A percentile compares a stretch with the other conserved stretches of the same genome.
Conservation (phyloP, 768 basidiomycete species). For the Favolaschia claudopus region DNA sequence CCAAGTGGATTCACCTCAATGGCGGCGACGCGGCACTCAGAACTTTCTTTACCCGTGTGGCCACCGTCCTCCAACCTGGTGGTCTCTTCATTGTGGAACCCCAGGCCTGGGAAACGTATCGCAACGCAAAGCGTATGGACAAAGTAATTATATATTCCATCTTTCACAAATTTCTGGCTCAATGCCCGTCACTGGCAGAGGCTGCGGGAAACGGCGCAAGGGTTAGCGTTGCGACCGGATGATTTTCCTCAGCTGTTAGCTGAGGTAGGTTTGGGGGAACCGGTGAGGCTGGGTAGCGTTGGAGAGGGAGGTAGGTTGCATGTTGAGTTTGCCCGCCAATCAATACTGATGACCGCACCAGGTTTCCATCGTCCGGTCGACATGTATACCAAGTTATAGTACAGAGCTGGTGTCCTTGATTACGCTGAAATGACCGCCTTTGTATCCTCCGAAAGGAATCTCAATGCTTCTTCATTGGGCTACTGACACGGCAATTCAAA, state of each 20-base stretch:
- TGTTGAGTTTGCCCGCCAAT: not conserved
- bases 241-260: conserved; percentile 64
- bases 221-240: conserved; percentile 65
- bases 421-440: no score
- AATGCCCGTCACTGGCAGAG: conserved; percentile 38
- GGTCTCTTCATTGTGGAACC: conserved; percentile 83
- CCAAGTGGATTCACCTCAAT: conserved; percentile 94
- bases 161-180: conserved; percentile 6
- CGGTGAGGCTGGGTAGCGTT: conserved; percentile 55
- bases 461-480: no score
- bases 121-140: conserved; percentile 76
- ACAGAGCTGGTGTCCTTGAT: no score
- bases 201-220: conserved; percentile 67
- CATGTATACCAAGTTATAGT: conserved; percentile 56
- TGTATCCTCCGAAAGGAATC: no score
- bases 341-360: conserved; percentile 29
- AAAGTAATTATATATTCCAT: no score
- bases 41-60: conserved; percentile 70
- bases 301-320: conserved; percentile 74
- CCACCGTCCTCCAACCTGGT: conserved; percentile 61
- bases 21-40: conserved; percentile 76
- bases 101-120: conserved; percentile 86
- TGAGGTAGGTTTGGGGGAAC: conserved; percentile 67
- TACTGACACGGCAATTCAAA: no score
- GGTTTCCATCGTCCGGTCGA: conserved; percentile 73